Percentiles rank a stretch among this genome's conserved stretches.
These are phyloP conservation scores for Colletotrichum falcatum DNA, from an alignment of 2,329 filamentous ascomycete species.

Conservation along the genomic window DNA sequence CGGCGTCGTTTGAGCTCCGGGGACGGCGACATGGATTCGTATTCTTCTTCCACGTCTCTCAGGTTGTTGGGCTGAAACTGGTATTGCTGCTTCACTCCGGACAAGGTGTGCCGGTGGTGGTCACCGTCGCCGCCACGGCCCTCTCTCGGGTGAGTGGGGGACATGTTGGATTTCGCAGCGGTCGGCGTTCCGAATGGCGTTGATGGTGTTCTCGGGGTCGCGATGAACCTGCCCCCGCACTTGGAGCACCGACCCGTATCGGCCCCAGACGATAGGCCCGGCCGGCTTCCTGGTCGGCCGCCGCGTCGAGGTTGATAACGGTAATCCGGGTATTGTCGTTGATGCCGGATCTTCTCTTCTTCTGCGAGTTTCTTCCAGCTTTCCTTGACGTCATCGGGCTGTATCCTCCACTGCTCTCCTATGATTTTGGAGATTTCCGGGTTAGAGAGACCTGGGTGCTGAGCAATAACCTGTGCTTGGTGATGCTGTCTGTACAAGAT, in stretches of 20 bases:
- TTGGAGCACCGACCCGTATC: conserved; percentile 73
- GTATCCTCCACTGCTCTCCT: conserved; percentile 88
- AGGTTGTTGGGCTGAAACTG: conserved; percentile 37
- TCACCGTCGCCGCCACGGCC: conserved; percentile 32
- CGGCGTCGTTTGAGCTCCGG: conserved; percentile 73
- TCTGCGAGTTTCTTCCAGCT: conserved; percentile 92
- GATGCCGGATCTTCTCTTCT: conserved; percentile 91
- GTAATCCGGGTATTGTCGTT: conserved; percentile 92
- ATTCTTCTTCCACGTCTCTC: conserved; percentile 51
- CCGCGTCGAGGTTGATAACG: conserved; percentile 88
- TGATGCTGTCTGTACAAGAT: conserved; percentile 97
- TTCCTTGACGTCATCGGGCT: conserved; percentile 79
- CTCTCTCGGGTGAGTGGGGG: conserved; percentile 38
- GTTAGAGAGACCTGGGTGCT: conserved; percentile 91
- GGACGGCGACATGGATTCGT: conserved; percentile 57
- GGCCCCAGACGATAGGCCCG: conserved; percentile 55
- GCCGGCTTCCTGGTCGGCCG: conserved; percentile 51
- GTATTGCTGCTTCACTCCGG: conserved; percentile 34
- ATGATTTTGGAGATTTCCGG: conserved; percentile 98
- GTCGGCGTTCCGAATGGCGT: conserved; percentile 58
- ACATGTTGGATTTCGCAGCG: conserved; percentile 45
- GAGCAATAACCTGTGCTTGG: conserved; percentile 82
- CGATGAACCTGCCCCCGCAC: conserved; percentile 77
- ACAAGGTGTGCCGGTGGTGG: conserved; percentile 29
- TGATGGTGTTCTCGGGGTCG: conserved; percentile 70